Conservation (phyloP, 176 grass and related monocot genomes). For the Canna indica region DNA sequence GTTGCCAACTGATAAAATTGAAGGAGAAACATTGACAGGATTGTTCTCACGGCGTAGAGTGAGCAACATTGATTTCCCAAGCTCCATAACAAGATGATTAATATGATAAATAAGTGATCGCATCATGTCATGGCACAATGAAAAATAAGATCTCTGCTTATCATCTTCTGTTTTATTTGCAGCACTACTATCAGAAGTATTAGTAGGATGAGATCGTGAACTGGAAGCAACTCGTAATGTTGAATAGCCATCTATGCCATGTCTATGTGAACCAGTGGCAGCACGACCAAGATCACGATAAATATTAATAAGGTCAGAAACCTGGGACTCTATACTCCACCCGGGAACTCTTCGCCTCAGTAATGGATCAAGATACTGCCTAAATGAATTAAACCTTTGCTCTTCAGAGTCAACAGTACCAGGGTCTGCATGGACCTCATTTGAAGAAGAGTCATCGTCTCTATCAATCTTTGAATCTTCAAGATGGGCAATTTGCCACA, state of each 20-base stretch:
- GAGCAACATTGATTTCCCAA: slow-evolving; percentile 88
- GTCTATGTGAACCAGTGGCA: slow-evolving; percentile 39
- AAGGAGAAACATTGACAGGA: slow-evolving; percentile 59
- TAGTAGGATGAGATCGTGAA: slow-evolving; percentile 46
- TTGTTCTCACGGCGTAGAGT: slow-evolving; percentile 83
- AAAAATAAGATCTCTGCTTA: slow-evolving; percentile 74
- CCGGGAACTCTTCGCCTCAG: slow-evolving; percentile 65
- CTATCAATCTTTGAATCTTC: slow-evolving; percentile 58
- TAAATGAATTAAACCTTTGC: slow-evolving; percentile 67
- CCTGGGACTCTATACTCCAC: slow-evolving; percentile 88
- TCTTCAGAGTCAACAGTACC: slow-evolving; percentile 55
- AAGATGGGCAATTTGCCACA: slow-evolving; percentile 64
- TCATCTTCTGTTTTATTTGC: slow-evolving; percentile 47
- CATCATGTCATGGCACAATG: slow-evolving; percentile 80
- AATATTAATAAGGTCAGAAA: slow-evolving; percentile 88
- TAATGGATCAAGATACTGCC: slow-evolving; percentile 98
- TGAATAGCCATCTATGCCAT: slow-evolving; percentile 56
- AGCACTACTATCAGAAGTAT: slow-evolving; percentile 44
- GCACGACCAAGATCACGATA: slow-evolving; percentile 89
- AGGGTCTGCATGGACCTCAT: slow-evolving; percentile 26
- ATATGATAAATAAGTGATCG: slow-evolving; percentile 87
- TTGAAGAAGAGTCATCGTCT: slow-evolving; percentile 37
- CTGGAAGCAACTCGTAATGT: slow-evolving; percentile 37
- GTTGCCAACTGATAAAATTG: slow-evolving; percentile 72
- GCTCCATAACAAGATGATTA: slow-evolving; percentile 89